Base-by-base conservation (phyloP, 306 rosid genomes). In the Purshia tridentata region DNA sequence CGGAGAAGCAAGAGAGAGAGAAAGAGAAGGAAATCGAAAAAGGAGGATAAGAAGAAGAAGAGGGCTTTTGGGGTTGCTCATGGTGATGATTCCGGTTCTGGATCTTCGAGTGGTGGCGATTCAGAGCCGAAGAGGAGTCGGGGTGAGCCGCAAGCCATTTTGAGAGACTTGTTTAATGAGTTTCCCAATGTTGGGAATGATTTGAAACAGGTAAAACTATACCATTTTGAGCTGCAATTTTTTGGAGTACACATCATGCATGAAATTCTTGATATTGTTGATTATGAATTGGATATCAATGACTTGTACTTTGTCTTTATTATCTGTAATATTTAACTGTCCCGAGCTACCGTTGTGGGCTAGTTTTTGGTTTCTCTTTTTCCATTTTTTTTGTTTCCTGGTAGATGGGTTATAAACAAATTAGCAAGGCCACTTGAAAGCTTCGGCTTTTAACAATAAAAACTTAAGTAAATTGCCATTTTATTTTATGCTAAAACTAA, bases 121-220 rank as follows among this genome's bases (percentile, higher is more conserved):
- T 84, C 76, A 7, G 88, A 81, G 68, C 65, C 23, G 54, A 78
- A 55, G 58, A 72, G 59, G 78, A 75, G 62, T 47, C 70, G 65
- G 80, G 69, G 75, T 78, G 80, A 84, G 7, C 93, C 97, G 39
- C 79, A 82, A 76, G 62, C 53, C 4, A 83, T 77, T 39, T 54
- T 91, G 35, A 77, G 65, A 8, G 84, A 84, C 40, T 76, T 93
- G 85, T 75, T 91, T 86, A 79, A 37, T 14, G 84, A 85, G 67
- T 93, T 93, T 49, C 97, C 97, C 58, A 83, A 81, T 50, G 92
- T 84, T 56, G 92, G 84, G 74, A 84, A 76, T 76, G 95, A 93
- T 69, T 85, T 93, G 81, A 85, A 80, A 56, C 91, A 81, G 98
- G 98, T 93, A 60, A 16, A 56, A 9, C 35, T 8, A 4, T 40